Base-by-base conservation (phyloP, 805 yeast species). In the Yarrowia bubula region DNA sequence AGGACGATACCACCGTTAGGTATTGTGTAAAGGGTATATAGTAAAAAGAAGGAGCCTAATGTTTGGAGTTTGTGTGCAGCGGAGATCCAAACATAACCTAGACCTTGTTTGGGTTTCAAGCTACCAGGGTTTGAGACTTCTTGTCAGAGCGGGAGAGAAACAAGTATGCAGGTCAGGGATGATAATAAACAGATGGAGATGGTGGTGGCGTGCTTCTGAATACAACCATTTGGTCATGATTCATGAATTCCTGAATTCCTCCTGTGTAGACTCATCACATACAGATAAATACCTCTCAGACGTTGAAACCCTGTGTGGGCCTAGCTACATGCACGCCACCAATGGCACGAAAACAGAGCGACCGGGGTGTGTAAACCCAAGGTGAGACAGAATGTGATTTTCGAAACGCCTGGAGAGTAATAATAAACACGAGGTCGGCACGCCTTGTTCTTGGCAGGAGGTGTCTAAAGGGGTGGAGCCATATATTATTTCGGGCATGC, bases 291-390 rank as follows among this genome's bases (percentile, higher is more conserved):
- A 33, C 17, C 41, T 48, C 55, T 47, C 18, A 32, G 41, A 48
- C 55, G 55, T 48, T 48, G 41, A 48, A 47, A 48, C 55, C 41
- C 55, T 10, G 41, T 17, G 31, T 3, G 7, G 41, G 38, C 38
- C 38, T 35, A 17, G 38, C 28, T 48, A 48, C 15, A 18, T 51
- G 58, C 58, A 51, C 58, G 58, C 43, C 58, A 38, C 58, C 43
- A 33, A 37, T 51, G 58, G 58, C 61, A 41, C 61, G 61, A 55
- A 55, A 55, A 55, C 61, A 55, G 61, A 28, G 38, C 61, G 61
- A 55, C 61, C 31, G 31, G 61, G 61, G 61, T 55, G 46, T 39
- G 35, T 11, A 15, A 9, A 28, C 5, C 42, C 35, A 22, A 38
- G 50, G 33, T 51, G 58, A 51, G 22, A 51, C 58, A 51, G 58